Evolutionary conservation across 495 filamentous ascomycete species (phyloP), one percentile per base, ranked within the genome.

Genomic region (Aspergillus biplanus): DNA sequence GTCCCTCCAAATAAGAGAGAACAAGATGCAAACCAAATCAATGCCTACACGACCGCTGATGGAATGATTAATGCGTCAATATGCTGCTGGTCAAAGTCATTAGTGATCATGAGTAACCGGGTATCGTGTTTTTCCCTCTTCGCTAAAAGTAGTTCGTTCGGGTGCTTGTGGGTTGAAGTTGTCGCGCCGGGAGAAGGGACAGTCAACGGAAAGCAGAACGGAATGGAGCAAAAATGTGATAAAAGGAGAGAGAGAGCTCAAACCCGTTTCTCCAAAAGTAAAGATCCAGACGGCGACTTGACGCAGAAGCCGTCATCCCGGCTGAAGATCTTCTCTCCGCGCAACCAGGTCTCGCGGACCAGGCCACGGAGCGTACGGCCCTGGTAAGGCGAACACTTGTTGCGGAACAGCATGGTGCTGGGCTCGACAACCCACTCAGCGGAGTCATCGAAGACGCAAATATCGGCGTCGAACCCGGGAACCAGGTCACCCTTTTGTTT

Each of bases 371-470:
- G 86, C 6, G 74, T 84, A 67, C 87, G 89, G 31, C 92, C 92
- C 75, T 97, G 90, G 80, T 97, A 99, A 3, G 95, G 95, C 31
- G 87, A 91, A 79, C 92, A 91, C 75, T 96, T 96, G 73, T 99
- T 98, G 67, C 93, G 86, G 85, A 96, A 99, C 46, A 95, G 83
- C 94, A 99, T 97, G 34, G 80, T 80, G 69, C 75, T 79, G 12
- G 73, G 72, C 68, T 82, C 80, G 58, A 97, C 86, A 44, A 86
- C 83, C 84, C 93, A 99, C 67, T 84, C 83, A 33, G 86, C 89
- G 50, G 86, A 79, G 52, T 93, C 91, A 69, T 98, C 95, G 77
- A 99, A 99, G 27, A 98, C 89, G 62, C 89, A 92, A 16, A 99
- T 80, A 75, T 99, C 95, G 3, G 89, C 95, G 74, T 99, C 95